Conservation (phyloP, 805 yeast species). For the Yamadazyma phyllophila region DNA sequence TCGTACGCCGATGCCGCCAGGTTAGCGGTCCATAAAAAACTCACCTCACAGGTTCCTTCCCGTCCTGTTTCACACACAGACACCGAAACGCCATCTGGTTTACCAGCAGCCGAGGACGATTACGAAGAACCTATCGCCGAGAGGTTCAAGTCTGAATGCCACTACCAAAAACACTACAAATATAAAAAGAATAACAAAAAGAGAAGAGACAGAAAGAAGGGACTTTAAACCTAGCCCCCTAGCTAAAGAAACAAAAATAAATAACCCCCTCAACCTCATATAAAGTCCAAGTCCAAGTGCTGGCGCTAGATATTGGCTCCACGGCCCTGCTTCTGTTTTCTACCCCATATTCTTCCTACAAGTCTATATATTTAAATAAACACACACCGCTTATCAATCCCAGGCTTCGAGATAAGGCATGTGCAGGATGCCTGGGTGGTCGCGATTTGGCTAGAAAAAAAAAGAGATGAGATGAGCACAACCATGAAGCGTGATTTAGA, state of each 20-base stretch:
- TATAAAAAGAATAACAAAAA: conserved; percentile 15
- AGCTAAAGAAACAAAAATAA: not conserved
- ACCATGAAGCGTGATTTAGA: conserved; percentile 8
- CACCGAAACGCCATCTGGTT: not conserved
- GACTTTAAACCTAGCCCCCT: not conserved
- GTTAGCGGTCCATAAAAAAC: not conserved
- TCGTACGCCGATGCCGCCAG: conserved; percentile 46
- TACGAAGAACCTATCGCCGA: conserved; percentile 12
- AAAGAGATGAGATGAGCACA: conserved; percentile 6
- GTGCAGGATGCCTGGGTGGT: conserved; percentile 1
- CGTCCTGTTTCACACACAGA: not conserved
- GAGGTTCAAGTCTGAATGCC: conserved; percentile 17
- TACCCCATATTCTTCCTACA: not conserved
- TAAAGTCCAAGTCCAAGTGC: not conserved
- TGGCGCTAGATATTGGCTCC: not conserved
- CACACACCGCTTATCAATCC: conserved; percentile 2
- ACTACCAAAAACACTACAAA: conserved; percentile 17
- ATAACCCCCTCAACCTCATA: not conserved
- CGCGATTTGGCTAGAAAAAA: conserved; percentile 5
- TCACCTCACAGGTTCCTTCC: not conserved
- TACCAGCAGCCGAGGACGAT: not conserved
- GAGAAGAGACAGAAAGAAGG: conserved; percentile 7
- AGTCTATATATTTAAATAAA: conserved; percentile 1
- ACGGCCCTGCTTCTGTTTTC: not conserved
- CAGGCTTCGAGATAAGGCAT: conserved; percentile 3